Conservation (phyloP, 2,329 filamentous ascomycete genomes). For the Talaromyces amestolkiae region DNA sequence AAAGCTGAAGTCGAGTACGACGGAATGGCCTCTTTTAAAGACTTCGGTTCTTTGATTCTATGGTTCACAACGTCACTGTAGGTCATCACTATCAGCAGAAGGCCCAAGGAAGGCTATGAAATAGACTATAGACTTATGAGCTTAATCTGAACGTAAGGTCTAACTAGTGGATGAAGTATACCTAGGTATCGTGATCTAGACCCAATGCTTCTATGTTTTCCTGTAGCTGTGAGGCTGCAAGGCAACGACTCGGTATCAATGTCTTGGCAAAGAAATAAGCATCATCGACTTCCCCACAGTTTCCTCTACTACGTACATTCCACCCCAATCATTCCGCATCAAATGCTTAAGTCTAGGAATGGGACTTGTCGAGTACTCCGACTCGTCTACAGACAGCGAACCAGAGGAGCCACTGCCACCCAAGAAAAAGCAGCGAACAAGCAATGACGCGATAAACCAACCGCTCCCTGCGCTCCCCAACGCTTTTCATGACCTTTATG, state of each 20-base stretch:
- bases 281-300: conserved; percentile 13
- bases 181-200: not conserved
- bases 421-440: conserved; percentile 27
- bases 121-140: not conserved
- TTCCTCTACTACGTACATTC: conserved; percentile 22
- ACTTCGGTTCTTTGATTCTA: not conserved
- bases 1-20: not conserved
- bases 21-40: not conserved
- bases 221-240: not conserved
- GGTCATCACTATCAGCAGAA: not conserved
- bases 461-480: conserved; percentile 71
- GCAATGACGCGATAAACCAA: conserved; percentile 6
- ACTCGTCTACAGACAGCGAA: conserved; percentile 41
- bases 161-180: not conserved
- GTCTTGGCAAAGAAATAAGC: conserved; percentile 13
- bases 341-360: conserved; percentile 38
- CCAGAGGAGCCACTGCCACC: conserved; percentile 19
- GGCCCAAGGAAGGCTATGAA: not conserved
- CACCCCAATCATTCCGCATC: conserved; percentile 18
- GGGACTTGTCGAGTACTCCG: conserved; percentile 65
- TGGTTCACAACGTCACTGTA: conserved; percentile 10
- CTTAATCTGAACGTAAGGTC: not conserved
- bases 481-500: conserved; percentile 85
- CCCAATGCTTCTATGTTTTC: not conserved
- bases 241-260: not conserved